These are phyloP conservation scores for Debaryomyces fabryi DNA, from an alignment of 1,139 yeast species.

Conservation along the genomic window DNA sequence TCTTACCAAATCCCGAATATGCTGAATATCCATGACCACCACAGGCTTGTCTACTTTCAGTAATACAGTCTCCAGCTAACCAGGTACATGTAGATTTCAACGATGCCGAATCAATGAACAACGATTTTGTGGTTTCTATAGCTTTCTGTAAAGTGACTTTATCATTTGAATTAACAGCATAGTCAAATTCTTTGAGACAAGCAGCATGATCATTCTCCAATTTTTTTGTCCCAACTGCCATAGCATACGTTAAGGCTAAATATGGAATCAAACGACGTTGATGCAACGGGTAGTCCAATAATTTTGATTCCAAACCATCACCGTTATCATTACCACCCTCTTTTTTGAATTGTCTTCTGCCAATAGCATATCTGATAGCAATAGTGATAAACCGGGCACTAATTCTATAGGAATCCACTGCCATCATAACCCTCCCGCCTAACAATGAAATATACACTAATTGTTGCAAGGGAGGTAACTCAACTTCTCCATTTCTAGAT, in stretches of 20 bases:
- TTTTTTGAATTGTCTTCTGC: constrained; percentile 47
- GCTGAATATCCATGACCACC: constrained; percentile 57
- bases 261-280: constrained; percentile 49
- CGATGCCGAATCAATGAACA: constrained; percentile 51
- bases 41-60: constrained; percentile 53
- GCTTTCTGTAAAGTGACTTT: constrained; percentile 37
- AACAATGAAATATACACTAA: constrained; percentile 49
- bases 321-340: constrained; percentile 29
- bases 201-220: constrained; percentile 34
- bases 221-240: constrained; percentile 44
- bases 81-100: constrained; percentile 53
- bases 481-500: constrained; percentile 41
- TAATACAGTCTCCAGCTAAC: constrained; percentile 50
- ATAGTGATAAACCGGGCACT: constrained; percentile 45
- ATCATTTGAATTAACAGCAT: constrained; percentile 40
- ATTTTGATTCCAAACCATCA: constrained; percentile 34
- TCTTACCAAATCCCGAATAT: constrained; percentile 51
- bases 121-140: constrained; percentile 44
- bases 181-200: constrained; percentile 36
- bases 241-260: constrained; percentile 47
- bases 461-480: constrained; percentile 49
- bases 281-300: constrained; percentile 51
- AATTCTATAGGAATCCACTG: constrained; percentile 46
- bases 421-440: constrained; percentile 51
- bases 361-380: constrained; percentile 49